These are phyloP conservation scores for Pholiota molesta DNA, from an alignment of 768 basidiomycete genomes.

Conservation along the genomic window DNA sequence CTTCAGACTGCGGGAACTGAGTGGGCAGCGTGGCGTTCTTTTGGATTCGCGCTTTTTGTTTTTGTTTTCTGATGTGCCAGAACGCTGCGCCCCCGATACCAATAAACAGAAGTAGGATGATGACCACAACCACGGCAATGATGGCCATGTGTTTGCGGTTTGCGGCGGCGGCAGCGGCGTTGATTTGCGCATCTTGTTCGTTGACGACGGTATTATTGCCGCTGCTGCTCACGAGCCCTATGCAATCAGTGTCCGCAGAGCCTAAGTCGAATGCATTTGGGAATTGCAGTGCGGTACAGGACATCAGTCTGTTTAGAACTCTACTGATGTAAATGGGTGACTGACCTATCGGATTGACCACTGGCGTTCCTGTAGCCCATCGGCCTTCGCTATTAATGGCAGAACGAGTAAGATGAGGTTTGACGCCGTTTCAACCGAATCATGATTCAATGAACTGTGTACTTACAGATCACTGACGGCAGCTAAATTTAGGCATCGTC, in stretches of 20 bases:
- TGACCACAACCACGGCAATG: background rate
- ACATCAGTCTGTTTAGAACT: background rate
- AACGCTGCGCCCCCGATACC: background rate
- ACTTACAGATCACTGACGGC: conserved; percentile 47
- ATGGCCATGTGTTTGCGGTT: background rate
- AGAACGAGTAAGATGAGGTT: background rate
- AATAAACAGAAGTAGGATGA: background rate
- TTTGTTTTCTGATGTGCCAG: background rate
- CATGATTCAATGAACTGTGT: background rate
- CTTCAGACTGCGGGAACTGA: background rate
- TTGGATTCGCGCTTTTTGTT: background rate
- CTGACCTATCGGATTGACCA: conserved; percentile 26
- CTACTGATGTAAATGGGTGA: background rate
- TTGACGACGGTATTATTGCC: background rate
- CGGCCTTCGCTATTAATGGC: conserved; percentile 36
- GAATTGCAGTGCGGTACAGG: no score
- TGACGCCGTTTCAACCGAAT: background rate
- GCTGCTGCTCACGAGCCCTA: background rate
- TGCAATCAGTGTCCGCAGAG: background rate
- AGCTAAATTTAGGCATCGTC: conserved; percentile 21
- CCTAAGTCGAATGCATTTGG: background rate
- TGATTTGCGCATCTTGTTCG: background rate
- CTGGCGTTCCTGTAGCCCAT: conserved; percentile 35
- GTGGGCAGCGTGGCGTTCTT: background rate
- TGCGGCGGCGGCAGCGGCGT: background rate